Conservation (phyloP, 768 basidiomycete genomes). For the Brasilioporus rufonigricans region DNA sequence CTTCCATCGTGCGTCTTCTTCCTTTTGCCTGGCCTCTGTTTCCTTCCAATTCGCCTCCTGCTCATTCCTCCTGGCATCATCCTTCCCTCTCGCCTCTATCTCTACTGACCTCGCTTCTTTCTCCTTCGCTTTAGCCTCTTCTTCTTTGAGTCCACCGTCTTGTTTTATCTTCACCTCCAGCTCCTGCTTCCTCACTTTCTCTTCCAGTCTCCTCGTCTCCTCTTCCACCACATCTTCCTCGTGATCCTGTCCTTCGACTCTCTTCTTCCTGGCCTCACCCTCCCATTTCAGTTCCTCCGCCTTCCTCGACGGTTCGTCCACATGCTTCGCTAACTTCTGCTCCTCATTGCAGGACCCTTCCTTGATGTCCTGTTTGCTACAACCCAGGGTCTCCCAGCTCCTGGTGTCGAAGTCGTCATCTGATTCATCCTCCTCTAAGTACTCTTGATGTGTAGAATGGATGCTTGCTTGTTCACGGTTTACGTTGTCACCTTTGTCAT, state of each 20-base stretch:
- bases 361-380: conserved; percentile 32
- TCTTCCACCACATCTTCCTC: conserved; percentile 19
- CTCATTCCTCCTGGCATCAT: conserved; percentile 22
- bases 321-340: too few relatives aligned
- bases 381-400: conserved; percentile 30
- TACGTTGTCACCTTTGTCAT: not conserved
- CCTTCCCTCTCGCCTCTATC: conserved; percentile 21
- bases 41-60: conserved; percentile 29
- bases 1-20: conserved; percentile 26
- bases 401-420: conserved; percentile 32
- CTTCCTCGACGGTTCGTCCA: conserved; percentile 32
- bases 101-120: too few relatives aligned
- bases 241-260: conserved; percentile 24
- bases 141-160: too few relatives aligned
- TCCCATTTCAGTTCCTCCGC: conserved; percentile 37
- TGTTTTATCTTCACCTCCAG: conserved; percentile 29
- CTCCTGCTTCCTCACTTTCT: conserved; percentile 26
- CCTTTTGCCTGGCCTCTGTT: conserved; percentile 26
- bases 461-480: not conserved
- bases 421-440: conserved; percentile 27
- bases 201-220: conserved; percentile 21
- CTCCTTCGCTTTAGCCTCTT: too few relatives aligned
- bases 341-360: conserved; percentile 30
- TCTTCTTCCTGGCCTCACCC: conserved; percentile 25
- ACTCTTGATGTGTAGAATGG: conserved; percentile 16